Evolutionary conservation across 2,329 filamentous ascomycete genomes (phyloP).

Genomic region (Pseudohalonectria lignicola): DNA sequence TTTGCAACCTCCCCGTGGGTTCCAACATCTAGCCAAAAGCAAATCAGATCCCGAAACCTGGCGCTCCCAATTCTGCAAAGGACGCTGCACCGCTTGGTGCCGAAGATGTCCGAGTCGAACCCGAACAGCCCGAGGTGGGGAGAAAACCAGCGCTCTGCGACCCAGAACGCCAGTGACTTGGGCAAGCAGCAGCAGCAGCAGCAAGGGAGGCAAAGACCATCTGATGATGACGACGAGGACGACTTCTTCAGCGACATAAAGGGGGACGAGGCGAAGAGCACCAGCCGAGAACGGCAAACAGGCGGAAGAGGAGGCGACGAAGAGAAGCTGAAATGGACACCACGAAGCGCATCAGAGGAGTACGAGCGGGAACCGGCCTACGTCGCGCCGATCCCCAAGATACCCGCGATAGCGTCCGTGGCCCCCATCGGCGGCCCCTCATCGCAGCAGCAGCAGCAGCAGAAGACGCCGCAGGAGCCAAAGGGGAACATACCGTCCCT

Average conservation of each 20-base stretch:
- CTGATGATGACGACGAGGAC: too few species aligned
- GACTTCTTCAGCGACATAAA: background rate
- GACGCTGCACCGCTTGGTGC: slow-evolving; percentile 4
- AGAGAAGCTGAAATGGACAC: background rate
- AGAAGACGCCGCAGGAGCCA: background rate
- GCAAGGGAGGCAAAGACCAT: too few species aligned
- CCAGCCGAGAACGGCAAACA: background rate
- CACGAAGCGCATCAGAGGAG: background rate
- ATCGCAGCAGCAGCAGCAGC: background rate
- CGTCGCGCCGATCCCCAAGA: slow-evolving; percentile 27
- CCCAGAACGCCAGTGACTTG: background rate
- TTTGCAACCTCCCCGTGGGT: background rate
- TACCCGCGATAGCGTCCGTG: slow-evolving; percentile 20
- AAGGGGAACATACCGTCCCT: slow-evolving; percentile 12
- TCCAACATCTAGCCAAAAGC: background rate
- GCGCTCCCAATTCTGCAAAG: slow-evolving; percentile 3
- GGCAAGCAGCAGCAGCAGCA: background rate
- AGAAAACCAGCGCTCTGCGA: background rate
- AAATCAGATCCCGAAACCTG: slow-evolving; percentile 1
- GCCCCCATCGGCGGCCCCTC: slow-evolving; percentile 8
- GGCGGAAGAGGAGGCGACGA: background rate
- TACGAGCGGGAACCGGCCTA: slow-evolving; percentile 16
- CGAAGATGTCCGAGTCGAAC: slow-evolving; percentile 4
- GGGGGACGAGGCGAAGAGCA: slow-evolving; percentile 1
- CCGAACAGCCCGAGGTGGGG: background rate